Base-by-base conservation (phyloP, 345 rosid species). In the Camelina hispida region DNA sequence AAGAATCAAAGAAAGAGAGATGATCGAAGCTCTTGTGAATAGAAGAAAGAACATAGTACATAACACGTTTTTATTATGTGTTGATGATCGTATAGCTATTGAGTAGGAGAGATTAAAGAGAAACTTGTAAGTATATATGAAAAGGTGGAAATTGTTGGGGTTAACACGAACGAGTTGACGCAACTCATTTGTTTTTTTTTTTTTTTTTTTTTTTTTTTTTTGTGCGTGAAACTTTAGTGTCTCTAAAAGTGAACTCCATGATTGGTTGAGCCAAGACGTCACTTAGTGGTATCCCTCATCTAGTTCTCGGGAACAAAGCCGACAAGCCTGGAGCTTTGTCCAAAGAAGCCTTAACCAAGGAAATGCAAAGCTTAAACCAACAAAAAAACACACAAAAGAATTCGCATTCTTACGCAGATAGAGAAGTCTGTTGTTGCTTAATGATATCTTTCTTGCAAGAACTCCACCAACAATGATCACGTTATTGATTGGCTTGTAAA, bases 401-500 rank as follows among this genome's bases (percentile, higher is more conserved):
- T 5, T 28, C 1, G 30, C 5, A 28, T 3, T 11, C 37, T 46
- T 58, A 3, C 32, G n/a, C n/a, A 1, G 96, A 87, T 68, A 84
- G 98, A 81, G 97, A 93, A 81, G 97, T 93, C 12, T 91, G 98
- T 79, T 91, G 98, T 79, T 91, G 93, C 83, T 86, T 81, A 74
- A 91, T 91, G 96, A 93, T 93, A 74, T 93, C 97, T 25, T 25
- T 25, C 28, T 5, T 91, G 98, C 96, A 89, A 88, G 87, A 87
- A 93, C 85, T 88, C 97, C 1, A 85, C 90, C 52, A 93, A 93
- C 82, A 87, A 91, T 18, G 98, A 91, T 64, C 84, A 85, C 0
- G 97, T 93, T 54, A 91, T 93, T 61, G 92, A 93, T 75, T 93
- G 98, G 98, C 97, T 93, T 62, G 84, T 93, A 34, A 93, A 93